Evolutionary conservation across 2,329 filamentous ascomycete species (phyloP), one percentile per base, ranked within the genome.

Genomic region (Pyricularia grisea): DNA sequence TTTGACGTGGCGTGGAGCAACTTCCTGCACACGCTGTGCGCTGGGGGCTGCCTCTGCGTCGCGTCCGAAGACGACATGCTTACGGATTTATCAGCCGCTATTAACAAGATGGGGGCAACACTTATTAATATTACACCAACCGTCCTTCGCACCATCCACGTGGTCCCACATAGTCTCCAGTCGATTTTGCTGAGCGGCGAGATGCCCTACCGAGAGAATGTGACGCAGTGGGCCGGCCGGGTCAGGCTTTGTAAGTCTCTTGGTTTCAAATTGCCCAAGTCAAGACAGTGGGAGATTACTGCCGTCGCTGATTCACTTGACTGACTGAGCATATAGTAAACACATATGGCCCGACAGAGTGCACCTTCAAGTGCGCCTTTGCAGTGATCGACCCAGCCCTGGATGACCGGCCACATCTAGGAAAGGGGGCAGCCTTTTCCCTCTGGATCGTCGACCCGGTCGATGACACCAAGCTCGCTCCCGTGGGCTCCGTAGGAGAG

Each of bases 91-190:
- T 67, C 23, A 23, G n/a, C 33, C 36, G 27, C n/a, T 31, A 88
- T 90, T 68, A 80, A 86, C 73, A 83, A 85, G 28, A 84, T 84
- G 0, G 81, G 79, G 0, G 85, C 87, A 69, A 85, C 88, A 68
- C 77, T 85, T 17, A 76, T 89, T 4, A 85, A 87, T 69, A 78
- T 80, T 61, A 82, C 88, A 87, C 90, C 76, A 17, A 63, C 60
- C 20, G 55, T 60, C 20, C n/a, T 60, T 2, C 55, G 55, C 23
- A 60, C 55, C 10, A 60, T 60, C 12, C 11, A 4, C 2, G 23
- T 27, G 4, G 36, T 66, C 17, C 65, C 65, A 11, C 65, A 31
- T 4, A 66, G 65, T 14, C 30, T 66, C 30, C 9, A 66, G 17
- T 36, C 30, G n/a, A 20, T 66, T 17, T 31, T 66, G 14, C 30